Base-by-base conservation (phyloP, 2,329 filamentous ascomycete genomes). In the Ascochyta pisi region DNA sequence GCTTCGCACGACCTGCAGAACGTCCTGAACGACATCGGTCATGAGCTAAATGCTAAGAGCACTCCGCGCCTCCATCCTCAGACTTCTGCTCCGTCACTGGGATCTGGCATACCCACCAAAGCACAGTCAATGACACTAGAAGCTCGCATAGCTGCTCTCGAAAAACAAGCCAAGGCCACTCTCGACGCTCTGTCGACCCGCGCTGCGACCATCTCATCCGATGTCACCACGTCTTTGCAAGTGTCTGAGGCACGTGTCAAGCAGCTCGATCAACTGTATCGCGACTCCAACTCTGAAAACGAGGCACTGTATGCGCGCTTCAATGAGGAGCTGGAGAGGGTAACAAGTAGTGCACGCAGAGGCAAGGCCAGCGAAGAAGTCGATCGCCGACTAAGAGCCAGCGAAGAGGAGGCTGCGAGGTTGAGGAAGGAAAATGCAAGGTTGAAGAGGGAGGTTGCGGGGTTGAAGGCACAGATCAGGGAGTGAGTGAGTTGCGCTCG, bases 271-370 rank as follows among this genome's bases (percentile, higher is more conserved):
- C 90, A 96, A 76, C 80, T 96, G 47, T 96, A 96, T 78, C 90
- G 91, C 62, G 92, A 96, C 70, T 86, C 88, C 15, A 92, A 88
- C 66, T 90, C 91, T 0, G 94, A 98, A 79, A 98, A 97, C 67
- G 93, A 97, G 77, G 85, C 94, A 27, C 81, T 98, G 51, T 97
- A 97, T 75, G 90, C 94, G 63, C 89, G 88, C 58, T 96, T 97
- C 80, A 96, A 97, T 68, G 85, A 87, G n/a, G 94, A 97, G 77
- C 79, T 98, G 43, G 89, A 86, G 65, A 92, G 90, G 79, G 90
- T 97, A 57, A 89, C 86, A 73, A 90, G 89, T 37, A 69, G 66
- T 37, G 82, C 95, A 43, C 86, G 86, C 63, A 85, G 86, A 4
- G 89, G 89, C 44, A 89, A 91, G 38, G 91, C 91, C 10, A 90